These are phyloP conservation scores for Entomortierella beljakovae DNA, from an alignment of 192 early-diverging fungal species.

Conservation along the genomic window DNA sequence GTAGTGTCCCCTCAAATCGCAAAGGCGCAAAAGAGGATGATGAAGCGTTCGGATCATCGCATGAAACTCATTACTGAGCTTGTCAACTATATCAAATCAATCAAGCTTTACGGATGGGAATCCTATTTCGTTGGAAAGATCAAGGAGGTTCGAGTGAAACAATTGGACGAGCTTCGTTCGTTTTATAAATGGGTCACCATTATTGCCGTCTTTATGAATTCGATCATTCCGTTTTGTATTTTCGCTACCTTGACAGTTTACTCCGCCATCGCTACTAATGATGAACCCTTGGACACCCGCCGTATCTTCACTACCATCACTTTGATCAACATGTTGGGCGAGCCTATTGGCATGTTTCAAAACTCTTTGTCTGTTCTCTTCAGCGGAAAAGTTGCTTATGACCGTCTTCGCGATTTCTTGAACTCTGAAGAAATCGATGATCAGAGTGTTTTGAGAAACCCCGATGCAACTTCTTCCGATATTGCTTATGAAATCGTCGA, in stretches of 20 bases:
- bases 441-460: slow-evolving; percentile 61
- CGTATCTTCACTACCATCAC: slow-evolving; percentile 80
- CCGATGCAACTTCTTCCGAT: slow-evolving; percentile 1
- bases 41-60: slow-evolving; percentile 61
- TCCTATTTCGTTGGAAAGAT: slow-evolving; percentile 51
- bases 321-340: slow-evolving; percentile 82
- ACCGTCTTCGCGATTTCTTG: slow-evolving; percentile 75
- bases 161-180: slow-evolving; percentile 37
- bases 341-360: slow-evolving; percentile 74
- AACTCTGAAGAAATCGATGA: slow-evolving; percentile 78
- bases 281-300: slow-evolving; percentile 61
- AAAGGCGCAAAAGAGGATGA: slow-evolving; percentile 2
- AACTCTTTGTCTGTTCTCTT: slow-evolving; percentile 69
- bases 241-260: slow-evolving; percentile 55
- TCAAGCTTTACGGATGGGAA: slow-evolving; percentile 83
- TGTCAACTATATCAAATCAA: slow-evolving; percentile 70
- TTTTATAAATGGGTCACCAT: slow-evolving; percentile 24
- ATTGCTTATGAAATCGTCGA: slow-evolving; percentile 28
- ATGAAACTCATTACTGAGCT: slow-evolving; percentile 79
- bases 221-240: slow-evolving; percentile 51
- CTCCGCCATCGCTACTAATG: slow-evolving; percentile 12
- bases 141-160: slow-evolving; percentile 29
- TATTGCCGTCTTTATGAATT: slow-evolving; percentile 16
- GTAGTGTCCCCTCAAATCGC: slow-evolving; percentile 1
- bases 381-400: slow-evolving; percentile 75